These are phyloP conservation scores for Artemisia annua DNA, from an alignment of 129 eudicot species.

Conservation along the genomic window DNA sequence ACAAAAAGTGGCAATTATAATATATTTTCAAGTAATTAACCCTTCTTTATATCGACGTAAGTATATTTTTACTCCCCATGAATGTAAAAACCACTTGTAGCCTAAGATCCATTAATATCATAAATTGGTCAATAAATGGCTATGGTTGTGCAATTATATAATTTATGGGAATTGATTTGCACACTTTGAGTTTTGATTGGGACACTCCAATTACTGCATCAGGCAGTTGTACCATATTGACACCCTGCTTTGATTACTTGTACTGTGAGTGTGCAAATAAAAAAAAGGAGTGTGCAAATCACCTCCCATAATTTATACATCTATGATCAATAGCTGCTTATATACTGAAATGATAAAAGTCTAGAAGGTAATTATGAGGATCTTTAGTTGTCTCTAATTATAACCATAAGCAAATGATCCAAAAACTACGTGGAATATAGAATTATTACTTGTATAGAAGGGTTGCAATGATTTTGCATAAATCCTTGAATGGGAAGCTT, in stretches of 20 bases:
- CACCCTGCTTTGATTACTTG: too few relatives aligned
- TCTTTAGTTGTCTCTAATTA: conserved; percentile 9
- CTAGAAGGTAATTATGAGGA: conserved; percentile 23
- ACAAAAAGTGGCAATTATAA: too few relatives aligned
- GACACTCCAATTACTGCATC: too few relatives aligned
- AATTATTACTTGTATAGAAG: conserved; percentile 19
- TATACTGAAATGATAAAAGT: conserved; percentile 21
- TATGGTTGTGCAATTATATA: neutral
- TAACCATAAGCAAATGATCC: conserved; percentile 15
- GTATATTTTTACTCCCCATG: too few relatives aligned
- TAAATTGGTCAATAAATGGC: neutral
- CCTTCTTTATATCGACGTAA: neutral
- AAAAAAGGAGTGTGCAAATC: too few relatives aligned
- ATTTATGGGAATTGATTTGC: too few relatives aligned
- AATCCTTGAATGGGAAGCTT: conserved; percentile 29
- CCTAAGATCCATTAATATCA: neutral
- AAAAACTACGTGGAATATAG: neutral
- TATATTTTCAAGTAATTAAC: too few relatives aligned
- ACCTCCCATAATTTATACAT: too few relatives aligned
- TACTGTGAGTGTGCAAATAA: too few relatives aligned
- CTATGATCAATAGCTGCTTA: neutral
- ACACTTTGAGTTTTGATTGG: too few relatives aligned
- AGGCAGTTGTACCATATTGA: too few relatives aligned
- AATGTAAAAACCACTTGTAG: too few relatives aligned
- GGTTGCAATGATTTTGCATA: conserved; percentile 30